Evolutionary conservation across 169 alveolate genomes (phyloP), one percentile per base, ranked within the genome.

Genomic region (Cyclospora cayetanensis): DNA sequence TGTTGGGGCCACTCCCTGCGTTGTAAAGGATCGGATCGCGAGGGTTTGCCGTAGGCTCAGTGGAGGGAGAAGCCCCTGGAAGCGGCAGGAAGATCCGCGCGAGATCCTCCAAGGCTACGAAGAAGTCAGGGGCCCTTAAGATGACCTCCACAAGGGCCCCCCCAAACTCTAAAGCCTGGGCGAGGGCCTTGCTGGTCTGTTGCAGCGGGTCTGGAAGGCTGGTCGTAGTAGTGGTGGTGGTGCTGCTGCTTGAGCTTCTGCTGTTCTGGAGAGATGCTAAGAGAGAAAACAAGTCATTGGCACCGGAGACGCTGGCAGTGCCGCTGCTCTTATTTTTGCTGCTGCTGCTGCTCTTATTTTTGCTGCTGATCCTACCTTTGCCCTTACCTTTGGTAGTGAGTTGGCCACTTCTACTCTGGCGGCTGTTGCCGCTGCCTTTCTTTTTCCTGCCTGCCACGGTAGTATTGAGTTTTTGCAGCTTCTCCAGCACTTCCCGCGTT

Each of bases 61-160:
- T 22, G 70, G 70, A 29, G 70, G 70, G n/a, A n/a, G n/a, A n/a
- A n/a, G 34, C 70, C 70, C 70, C 70, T 29, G 70, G 70, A 20
- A 55, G 29, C 15, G 70, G 70, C 15, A 55, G 9, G 11, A 55
- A 11, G 31, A 55, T 4, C 9, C 31, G 34, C 27, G 70, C 11
- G 27, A 55, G 70, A 20, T 55, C 70, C n/a, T 55, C 70, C 9
- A 55, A 9, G 11, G 70, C 70, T 15, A 29, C 15, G 27, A 55
- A 55, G 29, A 55, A 55, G 31, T 55, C 31, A 9, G 70, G 70
- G 70, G 29, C 29, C n/a, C n/a, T 55, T 22, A 55, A 55, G 27
- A 55, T 22, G 70, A 55, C 29, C 11, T 9, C 4, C 11, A 22
- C 29, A 22, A 55, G 27, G 27, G 34, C 15, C 29, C 70, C 70